Evolutionary conservation across 768 basidiomycete species (phyloP), one percentile per base, ranked within the genome.

Genomic region (Suillus alpinus): DNA sequence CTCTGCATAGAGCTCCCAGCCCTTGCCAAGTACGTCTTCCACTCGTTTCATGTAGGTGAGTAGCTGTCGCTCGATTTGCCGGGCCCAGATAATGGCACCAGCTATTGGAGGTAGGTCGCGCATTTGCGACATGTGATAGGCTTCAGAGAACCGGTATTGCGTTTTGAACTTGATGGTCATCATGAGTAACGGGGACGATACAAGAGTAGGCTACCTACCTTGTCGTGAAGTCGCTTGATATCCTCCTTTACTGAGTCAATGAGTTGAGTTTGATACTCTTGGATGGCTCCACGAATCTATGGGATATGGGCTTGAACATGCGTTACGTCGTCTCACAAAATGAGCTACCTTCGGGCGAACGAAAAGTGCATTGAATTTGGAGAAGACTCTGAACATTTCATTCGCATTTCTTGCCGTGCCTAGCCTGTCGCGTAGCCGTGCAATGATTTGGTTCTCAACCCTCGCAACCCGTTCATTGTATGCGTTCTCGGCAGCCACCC

Each of bases 301-400:
- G 7, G 1, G 49, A 62, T 43, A 44, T 6, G 40, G 3, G 31
- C 31, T 29, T 29, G 18, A 14, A 26, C 16, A 18, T 12, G 16
- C n/a, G 23, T 18, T 29, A 18, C 23, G 39, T 10, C 23, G 16
- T 53, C 26, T 37, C 23, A n/a, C 16, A 16, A 29, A 12, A 26
- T 23, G 29, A 63, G 78, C 37, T 47, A 94, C 94, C 86, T 98
- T 97, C 9, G 94, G 95, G 62, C 96, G 81, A 39, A 98, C 95
- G 70, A 98, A 97, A 39, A 98, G 76, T 0, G 95, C 92, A 71
- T 99, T 98, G 80, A 98, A 98, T 75, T 96, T 96, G 18, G 94
- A 95, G 75, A 99, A 98, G 49, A 98, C 96, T 56, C 96, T 84
- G 77, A 99, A 98, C 97, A 98, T 99, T 77, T 98, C 97, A 72